Percentiles rank a stretch among this genome's conserved stretches.
Conservation (phyloP, 805 yeast genomes). For the Ogataea thermomethanolica region DNA sequence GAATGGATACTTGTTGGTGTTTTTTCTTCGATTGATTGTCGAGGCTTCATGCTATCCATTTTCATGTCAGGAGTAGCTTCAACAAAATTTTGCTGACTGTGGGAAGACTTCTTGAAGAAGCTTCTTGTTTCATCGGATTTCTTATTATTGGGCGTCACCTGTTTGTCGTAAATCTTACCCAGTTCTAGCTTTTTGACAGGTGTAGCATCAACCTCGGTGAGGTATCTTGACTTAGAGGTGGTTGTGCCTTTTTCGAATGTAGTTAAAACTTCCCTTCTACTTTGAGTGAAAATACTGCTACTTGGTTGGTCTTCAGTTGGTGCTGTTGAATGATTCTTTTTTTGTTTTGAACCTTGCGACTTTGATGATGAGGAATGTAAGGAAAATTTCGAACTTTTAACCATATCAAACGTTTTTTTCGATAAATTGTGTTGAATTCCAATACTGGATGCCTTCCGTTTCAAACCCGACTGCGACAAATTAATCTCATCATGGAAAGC, state of each 20-base stretch:
- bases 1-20: too few relatives aligned
- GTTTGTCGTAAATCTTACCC: too few relatives aligned
- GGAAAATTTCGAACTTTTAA: constrained; percentile 23
- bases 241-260: too few relatives aligned
- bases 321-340: background rate
- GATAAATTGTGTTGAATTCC: constrained; percentile 22
- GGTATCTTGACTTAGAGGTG: background rate
- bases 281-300: too few relatives aligned
- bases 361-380: constrained; percentile 12
- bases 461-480: constrained; percentile 19
- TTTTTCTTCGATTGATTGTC: too few relatives aligned
- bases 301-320: background rate
- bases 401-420: constrained; percentile 34
- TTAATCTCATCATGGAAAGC: constrained; percentile 6
- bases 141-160: too few relatives aligned
- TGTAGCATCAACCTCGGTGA: constrained; percentile 30
- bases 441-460: constrained; percentile 25
- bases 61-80: too few relatives aligned
- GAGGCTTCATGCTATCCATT: too few relatives aligned
- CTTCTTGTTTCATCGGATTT: background rate
- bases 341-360: constrained; percentile 11
- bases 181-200: constrained; percentile 22
- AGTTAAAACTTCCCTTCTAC: too few relatives aligned
- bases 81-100: too few relatives aligned
- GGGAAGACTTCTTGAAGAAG: background rate